Base-by-base conservation (phyloP, 768 basidiomycete genomes). In the Panaeolus cyanescens region DNA sequence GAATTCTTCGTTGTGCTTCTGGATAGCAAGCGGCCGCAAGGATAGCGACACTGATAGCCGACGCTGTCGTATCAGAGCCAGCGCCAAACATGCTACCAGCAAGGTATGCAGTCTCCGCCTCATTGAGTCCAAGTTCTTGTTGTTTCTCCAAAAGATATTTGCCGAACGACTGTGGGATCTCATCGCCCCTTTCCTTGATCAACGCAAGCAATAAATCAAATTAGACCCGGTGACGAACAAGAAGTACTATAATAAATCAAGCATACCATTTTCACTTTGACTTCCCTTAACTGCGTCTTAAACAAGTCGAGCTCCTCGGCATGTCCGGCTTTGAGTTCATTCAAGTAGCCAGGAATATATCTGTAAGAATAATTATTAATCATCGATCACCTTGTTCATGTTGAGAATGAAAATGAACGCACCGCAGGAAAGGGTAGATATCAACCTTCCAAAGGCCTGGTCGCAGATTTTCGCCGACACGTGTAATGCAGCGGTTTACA, bases 51-150 rank as follows among this genome's bases (percentile, higher is more conserved):
- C 81, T 83, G 61, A 88, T 83, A 0, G 82, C 86, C 10, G 84
- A 81, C 3, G 85, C 84, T 8, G 85, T 88, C 65, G 87, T 89
- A 64, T 88, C 88, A 0, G 84, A 81, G 13, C 88, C 88, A 32
- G 87, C 87, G 25, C 88, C 88, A 61, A 86, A 89, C 72, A 89
- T 83, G 36, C 81, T 79, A 0, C 88, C 88, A 0, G 84, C 83
- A 25, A 89, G 80, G 68, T 89, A 89, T 0, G 87, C 83, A 28
- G 82, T 80, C 66, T 89, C 87, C 58, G 83, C 75, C 58, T 84
- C 76, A 2, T 85, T 80, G 9, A 88, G 78, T 10, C 80, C 82
- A 53, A 85, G 80, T 50, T 83, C 80, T 1, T 68, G 60, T 65
- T 88, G 85, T 17, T 81, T 80, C 63, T 87, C 83, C 1, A 88